Evolutionary conservation across 495 filamentous ascomycete species (phyloP).

Genomic region (Friedmanniomyces simplex): DNA sequence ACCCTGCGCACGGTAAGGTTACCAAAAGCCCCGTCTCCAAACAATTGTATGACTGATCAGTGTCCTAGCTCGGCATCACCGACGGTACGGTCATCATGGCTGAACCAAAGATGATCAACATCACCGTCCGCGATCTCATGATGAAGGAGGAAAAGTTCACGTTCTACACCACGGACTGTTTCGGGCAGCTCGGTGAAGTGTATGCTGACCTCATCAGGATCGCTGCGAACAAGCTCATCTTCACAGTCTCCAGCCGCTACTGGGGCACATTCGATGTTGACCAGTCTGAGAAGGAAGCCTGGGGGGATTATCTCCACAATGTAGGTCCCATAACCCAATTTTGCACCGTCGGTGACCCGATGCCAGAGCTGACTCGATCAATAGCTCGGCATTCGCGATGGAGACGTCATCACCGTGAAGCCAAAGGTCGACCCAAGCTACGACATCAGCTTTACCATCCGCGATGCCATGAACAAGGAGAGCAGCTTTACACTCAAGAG

Average conservation of each 20-base stretch:
- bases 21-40: neutral
- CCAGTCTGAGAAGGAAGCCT: neutral
- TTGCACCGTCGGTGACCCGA: neutral
- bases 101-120: too few relatives aligned
- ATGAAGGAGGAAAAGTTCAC: neutral
- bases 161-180: neutral
- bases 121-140: neutral
- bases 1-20: neutral
- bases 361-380: neutral
- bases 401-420: neutral
- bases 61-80: neutral
- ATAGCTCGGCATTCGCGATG: neutral
- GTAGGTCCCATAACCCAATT: neutral
- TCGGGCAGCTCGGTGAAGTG: neutral
- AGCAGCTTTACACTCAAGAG: neutral
- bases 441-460: conserved; percentile 6
- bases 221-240: too few relatives aligned
- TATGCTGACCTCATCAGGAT: neutral
- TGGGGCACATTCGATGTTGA: neutral
- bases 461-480: conserved; percentile 6
- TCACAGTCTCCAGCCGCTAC: too few relatives aligned
- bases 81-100: neutral
- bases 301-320: neutral
- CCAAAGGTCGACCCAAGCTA: neutral
- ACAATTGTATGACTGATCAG: neutral